Evolutionary conservation across 1,284 basidiomycete genomes (phyloP).

Genomic region (Anthracocystis walkeri): DNA sequence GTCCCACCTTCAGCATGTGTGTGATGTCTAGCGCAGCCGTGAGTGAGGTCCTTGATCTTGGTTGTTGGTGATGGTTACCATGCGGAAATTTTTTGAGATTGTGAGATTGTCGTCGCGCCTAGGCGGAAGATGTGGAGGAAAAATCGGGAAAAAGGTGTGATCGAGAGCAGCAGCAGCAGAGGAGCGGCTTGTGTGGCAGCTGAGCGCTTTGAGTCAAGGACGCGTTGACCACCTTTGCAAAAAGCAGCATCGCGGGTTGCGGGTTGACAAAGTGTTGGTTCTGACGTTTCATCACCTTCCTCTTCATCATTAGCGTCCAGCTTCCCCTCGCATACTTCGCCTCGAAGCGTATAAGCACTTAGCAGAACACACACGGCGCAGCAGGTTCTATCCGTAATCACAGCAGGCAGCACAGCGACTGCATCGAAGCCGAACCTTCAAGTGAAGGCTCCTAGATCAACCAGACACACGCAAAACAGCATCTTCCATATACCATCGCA

Average conservation of each 20-base stretch:
- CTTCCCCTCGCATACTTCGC: background rate
- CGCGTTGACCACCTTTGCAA: slow-evolving; percentile 32
- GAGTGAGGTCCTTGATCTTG: no score
- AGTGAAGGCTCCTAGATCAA: background rate
- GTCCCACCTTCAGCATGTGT: background rate
- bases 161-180: background rate
- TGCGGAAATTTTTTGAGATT: background rate
- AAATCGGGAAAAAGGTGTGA: slow-evolving; percentile 5
- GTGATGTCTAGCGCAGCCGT: background rate
- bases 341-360: background rate
- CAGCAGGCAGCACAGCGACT: no score
- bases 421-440: background rate
- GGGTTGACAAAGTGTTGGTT: slow-evolving; percentile 30
- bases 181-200: background rate
- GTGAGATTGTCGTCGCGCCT: background rate
- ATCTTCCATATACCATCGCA: background rate
- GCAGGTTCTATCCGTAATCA: no score
- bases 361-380: background rate
- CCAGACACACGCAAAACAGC: background rate
- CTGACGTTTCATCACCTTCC: background rate
- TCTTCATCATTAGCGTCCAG: slow-evolving; percentile 3
- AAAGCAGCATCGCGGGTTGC: background rate
- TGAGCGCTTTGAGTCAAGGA: slow-evolving; percentile 8
- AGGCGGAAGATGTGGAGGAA: slow-evolving; percentile 8
- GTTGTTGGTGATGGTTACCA: background rate